A percentile compares a stretch with the other conserved stretches of the same genome.
Evolutionary conservation across 2,329 filamentous ascomycete species (phyloP).

Genomic region (Waltergamsia citrina): DNA sequence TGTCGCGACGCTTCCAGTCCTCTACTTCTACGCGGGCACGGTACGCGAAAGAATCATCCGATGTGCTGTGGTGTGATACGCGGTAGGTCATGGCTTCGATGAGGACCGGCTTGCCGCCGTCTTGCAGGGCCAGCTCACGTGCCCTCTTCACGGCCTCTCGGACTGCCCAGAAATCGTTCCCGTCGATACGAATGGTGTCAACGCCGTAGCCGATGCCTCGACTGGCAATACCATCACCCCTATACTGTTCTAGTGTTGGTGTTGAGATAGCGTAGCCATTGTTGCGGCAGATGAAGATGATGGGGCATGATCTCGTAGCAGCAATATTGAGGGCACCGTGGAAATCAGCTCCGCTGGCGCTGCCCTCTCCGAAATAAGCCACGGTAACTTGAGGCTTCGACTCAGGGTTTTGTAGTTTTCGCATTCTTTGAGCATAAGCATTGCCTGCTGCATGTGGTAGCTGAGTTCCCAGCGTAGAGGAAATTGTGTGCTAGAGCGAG

Average conservation of each 20-base stretch:
- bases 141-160: constrained; percentile 71
- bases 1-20: constrained; percentile 87
- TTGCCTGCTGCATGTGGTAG: constrained; percentile 82
- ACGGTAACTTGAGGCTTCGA: constrained; percentile 60
- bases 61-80: constrained; percentile 95
- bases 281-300: constrained; percentile 85
- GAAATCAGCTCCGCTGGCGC: constrained; percentile 85
- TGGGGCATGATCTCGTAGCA: constrained; percentile 77
- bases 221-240: constrained; percentile 82
- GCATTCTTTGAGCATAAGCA: constrained; percentile 79
- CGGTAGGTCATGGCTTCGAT: constrained; percentile 97
- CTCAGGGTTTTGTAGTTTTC: constrained; percentile 62
- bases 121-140: constrained; percentile 65
- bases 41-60: constrained; percentile 95
- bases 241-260: constrained; percentile 82
- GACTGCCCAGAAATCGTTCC: constrained; percentile 90
- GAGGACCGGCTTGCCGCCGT: constrained; percentile 74
- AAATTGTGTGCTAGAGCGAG: constrained; percentile 70
- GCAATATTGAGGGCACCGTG: constrained; percentile 87
- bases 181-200: constrained; percentile 83
- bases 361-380: constrained; percentile 87
- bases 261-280: constrained; percentile 90
- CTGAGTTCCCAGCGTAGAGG: constrained; percentile 78
- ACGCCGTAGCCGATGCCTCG: constrained; percentile 88
- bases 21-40: constrained; percentile 88